phyloP scores from a whole-genome alignment of 139 green algal genomes.

The Limnomonas spitsbergensis region DNA sequence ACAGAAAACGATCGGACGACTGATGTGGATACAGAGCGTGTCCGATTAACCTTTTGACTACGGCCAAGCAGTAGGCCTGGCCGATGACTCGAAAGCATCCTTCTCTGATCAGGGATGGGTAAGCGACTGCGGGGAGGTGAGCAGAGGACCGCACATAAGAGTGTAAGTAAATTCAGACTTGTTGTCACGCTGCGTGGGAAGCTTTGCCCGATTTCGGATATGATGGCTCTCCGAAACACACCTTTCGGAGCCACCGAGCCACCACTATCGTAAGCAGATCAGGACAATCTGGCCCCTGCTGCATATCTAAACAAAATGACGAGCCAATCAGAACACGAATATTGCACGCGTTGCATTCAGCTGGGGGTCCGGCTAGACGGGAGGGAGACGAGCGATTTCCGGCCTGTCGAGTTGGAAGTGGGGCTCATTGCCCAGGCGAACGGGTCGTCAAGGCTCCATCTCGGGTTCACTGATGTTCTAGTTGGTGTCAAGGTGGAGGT shows the following conservation, averaged over 20 bases:
- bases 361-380: constrained; percentile 65
- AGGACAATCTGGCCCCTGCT: too few relatives aligned
- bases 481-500: constrained; percentile 80
- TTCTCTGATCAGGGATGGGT: not conserved
- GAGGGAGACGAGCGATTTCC: constrained; percentile 49
- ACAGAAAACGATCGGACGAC: too few relatives aligned
- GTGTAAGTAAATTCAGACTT: too few relatives aligned
- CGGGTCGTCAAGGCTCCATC: constrained; percentile 65
- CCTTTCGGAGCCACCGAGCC: not conserved
- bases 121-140: too few relatives aligned
- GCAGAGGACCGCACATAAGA: too few relatives aligned
- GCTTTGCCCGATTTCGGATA: too few relatives aligned
- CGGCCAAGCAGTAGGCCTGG: not conserved
- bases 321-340: constrained; percentile 41
- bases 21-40: too few relatives aligned
- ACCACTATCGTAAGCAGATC: not conserved
- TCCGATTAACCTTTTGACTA: not conserved
- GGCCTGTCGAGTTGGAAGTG: constrained; percentile 59
- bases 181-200: too few relatives aligned
- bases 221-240: not conserved
- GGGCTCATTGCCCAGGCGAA: constrained; percentile 73
- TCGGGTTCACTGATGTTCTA: constrained; percentile 79
- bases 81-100: not conserved
- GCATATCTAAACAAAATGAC: not conserved
- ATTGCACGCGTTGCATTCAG: constrained; percentile 42